Evolutionary conservation across 2,329 filamentous ascomycete species (phyloP).

Genomic region (Colletotrichum viniferum): DNA sequence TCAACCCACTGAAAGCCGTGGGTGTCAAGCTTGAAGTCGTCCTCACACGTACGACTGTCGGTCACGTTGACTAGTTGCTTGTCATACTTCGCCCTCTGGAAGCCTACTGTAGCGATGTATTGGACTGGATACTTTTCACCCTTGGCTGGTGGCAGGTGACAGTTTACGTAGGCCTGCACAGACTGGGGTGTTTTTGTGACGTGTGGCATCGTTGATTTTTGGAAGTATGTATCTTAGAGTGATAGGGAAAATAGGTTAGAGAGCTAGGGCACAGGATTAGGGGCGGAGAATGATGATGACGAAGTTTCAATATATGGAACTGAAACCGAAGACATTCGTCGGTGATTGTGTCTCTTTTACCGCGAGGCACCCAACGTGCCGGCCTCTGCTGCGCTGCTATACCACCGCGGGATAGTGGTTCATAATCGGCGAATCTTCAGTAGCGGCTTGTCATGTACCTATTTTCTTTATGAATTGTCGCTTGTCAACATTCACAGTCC

Average conservation of each 20-base stretch:
- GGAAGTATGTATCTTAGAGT: not conserved
- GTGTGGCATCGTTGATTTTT: not conserved
- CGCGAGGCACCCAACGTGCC: not conserved
- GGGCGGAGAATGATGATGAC: fast-evolving
- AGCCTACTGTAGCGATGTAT: not conserved
- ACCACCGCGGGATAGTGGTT: not conserved
- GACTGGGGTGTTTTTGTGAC: not conserved
- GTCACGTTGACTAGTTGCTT: not conserved
- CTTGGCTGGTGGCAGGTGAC: not conserved
- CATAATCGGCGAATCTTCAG: not conserved
- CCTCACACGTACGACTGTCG: conserved; percentile 27
- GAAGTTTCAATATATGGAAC: not conserved
- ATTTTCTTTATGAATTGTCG: not conserved
- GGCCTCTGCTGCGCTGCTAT: not conserved
- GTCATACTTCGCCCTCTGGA: not conserved
- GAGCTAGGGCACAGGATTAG: not conserved
- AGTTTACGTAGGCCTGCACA: not conserved
- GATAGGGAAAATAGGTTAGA: not conserved
- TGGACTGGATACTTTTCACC: not conserved
- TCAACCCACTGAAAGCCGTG: conserved; percentile 60
- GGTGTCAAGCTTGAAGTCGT: conserved; percentile 64
- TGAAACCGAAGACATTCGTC: not conserved
- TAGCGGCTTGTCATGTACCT: fast-evolving
- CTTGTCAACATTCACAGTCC: not conserved
- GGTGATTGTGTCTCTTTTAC: not conserved